Evolutionary conservation across 1,139 yeast genomes (phyloP), one percentile per base, ranked within the genome.

Genomic region (Taphrina communis): DNA sequence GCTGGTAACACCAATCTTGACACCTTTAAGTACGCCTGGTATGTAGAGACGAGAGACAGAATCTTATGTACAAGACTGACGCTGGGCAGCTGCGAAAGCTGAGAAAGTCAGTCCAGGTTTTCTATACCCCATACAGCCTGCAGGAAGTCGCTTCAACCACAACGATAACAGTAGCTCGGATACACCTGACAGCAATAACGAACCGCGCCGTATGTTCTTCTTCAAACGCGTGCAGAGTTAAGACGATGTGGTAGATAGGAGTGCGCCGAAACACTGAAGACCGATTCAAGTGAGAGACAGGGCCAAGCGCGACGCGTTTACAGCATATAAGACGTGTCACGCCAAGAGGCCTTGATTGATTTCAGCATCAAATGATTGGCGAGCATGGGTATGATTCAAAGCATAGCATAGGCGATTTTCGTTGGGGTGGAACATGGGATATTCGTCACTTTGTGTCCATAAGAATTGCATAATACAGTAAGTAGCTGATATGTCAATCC

Each of bases 121-220:
- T 31, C 35, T 44, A 21, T 58, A 58, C 19, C 62, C 62, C 17
- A 35, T 58, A 31, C 62, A 58, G 31, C 62, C 62, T n/a, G 62
- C 62, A 9, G 62, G 62, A 9, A 36, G 42, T 9, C 51, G 62
- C 25, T 58, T 44, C 53, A 58, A 58, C 31, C 62, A 58, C 42
- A 42, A 38, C 25, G 53, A 58, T 21, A 21, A 14, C 11, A 44
- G 41, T 14, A 56, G 17, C 9, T 21, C 7, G 9, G 21, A 19
- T 6, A 9, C 7, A 25, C 14, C 39, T 8, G 25, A 31, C 35
- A 11, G n/a, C 21, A 17, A 31, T 6, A 41, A 58, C 14, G 39
- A 31, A 8, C 62, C 62, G 5, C 38, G 62, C 12, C 62, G 62
- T 21, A 58, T 58, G 62, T 58, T 58, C 53, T 58, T 58, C 46